Conservation (phyloP, 169 alveolate genomes). For the Eimeria nieschulzi region DNA sequence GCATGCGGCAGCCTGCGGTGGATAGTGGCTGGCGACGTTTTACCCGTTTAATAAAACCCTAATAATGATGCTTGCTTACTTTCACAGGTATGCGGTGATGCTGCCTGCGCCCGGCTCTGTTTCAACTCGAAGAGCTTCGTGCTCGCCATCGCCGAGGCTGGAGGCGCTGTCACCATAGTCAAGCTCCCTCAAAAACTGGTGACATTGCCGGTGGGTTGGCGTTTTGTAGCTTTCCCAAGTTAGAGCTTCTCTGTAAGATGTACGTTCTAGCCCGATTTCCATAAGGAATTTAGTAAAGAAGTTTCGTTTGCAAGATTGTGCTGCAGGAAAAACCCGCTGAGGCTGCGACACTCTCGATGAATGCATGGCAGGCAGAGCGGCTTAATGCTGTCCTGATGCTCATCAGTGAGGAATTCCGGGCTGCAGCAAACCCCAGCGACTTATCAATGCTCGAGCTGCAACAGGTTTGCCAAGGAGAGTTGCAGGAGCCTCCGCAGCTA, state of each 20-base stretch:
- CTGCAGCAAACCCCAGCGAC: slow-evolving; percentile 51
- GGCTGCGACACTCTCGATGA: slow-evolving; percentile 42
- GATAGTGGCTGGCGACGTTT: neutral
- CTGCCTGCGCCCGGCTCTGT: slow-evolving; percentile 57
- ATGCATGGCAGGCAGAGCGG: slow-evolving; percentile 68
- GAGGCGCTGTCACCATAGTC: slow-evolving; percentile 51
- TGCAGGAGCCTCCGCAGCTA: slow-evolving; percentile 12
- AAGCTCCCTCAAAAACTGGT: slow-evolving; percentile 57
- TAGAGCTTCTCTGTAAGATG: too few relatives aligned
- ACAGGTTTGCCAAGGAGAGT: slow-evolving; percentile 38
- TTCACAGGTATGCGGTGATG: slow-evolving; percentile 59
- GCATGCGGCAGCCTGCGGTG: neutral
- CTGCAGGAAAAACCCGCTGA: slow-evolving; percentile 50
- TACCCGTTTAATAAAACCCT: too few relatives aligned
- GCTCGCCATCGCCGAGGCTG: slow-evolving; percentile 54
- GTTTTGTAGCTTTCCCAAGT: too few relatives aligned
- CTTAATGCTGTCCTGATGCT: slow-evolving; percentile 32
- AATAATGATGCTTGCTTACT: too few relatives aligned
- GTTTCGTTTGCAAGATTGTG: neutral
- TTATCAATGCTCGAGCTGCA: slow-evolving; percentile 47
- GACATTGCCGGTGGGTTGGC: slow-evolving; percentile 29
- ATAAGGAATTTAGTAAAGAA: too few relatives aligned
- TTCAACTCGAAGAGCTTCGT: slow-evolving; percentile 55
- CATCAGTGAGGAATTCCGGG: slow-evolving; percentile 58
- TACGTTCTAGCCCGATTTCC: too few relatives aligned